These are phyloP conservation scores for Aspergillus fumigatus DNA, from an alignment of 2,329 filamentous ascomycete species.

Conservation along the genomic window DNA sequence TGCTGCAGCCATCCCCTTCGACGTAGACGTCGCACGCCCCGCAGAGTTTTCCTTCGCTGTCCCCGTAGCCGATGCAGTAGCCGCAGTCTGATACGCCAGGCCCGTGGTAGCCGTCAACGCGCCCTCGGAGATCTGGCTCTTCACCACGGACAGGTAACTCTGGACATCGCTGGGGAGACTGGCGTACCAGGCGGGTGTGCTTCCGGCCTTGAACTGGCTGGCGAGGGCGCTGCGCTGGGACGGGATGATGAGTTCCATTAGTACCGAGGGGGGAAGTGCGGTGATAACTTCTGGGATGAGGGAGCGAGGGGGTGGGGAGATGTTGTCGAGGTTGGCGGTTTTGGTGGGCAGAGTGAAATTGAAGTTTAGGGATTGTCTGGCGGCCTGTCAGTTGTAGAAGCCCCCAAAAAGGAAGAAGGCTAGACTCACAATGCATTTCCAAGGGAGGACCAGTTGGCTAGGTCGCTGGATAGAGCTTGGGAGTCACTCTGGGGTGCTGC, in stretches of 20 bases:
- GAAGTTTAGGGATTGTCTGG: conserved; percentile 11
- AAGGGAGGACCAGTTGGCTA: conserved; percentile 16
- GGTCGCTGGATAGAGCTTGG: conserved; percentile 5
- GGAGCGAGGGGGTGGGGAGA: conserved; percentile 26
- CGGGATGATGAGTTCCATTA: conserved; percentile 27
- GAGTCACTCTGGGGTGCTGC: conserved; percentile 10
- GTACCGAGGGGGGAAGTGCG: conserved; percentile 26
- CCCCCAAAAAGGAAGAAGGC: background rate
- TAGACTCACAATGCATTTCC: conserved; percentile 17
- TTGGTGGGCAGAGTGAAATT: conserved; percentile 11
- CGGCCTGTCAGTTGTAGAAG: conserved; percentile 2
- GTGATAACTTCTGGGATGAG: conserved; percentile 29
- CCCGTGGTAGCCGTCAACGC: conserved; percentile 24
- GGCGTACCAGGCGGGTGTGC: conserved; percentile 30
- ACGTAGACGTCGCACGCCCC: conserved; percentile 12
- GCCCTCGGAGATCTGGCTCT: conserved; percentile 23
- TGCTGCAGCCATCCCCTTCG: conserved; percentile 11
- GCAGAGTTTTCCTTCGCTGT: conserved; percentile 7
- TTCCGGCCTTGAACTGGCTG: conserved; percentile 28
- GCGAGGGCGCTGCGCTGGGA: conserved; percentile 26
- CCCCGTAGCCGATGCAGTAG: conserved; percentile 6
- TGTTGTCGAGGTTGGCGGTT: conserved; percentile 28
- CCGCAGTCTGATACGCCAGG: conserved; percentile 9
- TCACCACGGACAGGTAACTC: conserved; percentile 29
- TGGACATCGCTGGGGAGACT: conserved; percentile 28